Evolutionary conservation across 257 asterid genomes (phyloP), one percentile per base, ranked within the genome.

Genomic region (Salvia splendens): DNA sequence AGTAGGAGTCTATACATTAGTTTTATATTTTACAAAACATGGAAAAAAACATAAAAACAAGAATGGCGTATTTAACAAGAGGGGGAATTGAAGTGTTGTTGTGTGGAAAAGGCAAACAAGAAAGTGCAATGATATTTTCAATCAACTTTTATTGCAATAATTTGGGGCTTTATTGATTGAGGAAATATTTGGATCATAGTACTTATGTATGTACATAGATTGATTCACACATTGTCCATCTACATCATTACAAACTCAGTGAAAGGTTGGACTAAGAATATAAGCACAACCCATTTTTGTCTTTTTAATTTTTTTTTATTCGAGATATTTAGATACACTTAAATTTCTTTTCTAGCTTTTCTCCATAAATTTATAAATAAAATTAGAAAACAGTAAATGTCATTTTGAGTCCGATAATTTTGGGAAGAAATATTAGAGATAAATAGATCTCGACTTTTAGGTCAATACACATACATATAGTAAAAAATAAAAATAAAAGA

Each of bases 71-170:
- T 28, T 14, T 46, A 35, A 28, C 15, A 15, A 8, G 24, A 46
- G 17, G 6, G 43, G 16, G 50, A 63, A 33, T 3, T 43, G 59
- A 14, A 46, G 32, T 32, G 56, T 35, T 43, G 45, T 35, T 53
- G 45, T 69, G 17, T 58, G 42, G 28, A 57, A 68, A 28, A 40
- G 38, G 42, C 12, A 10, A 69, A 58, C 74, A 69, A 59, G 46
- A 68, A 55, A 43, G 33, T 64, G 68, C 48, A 67, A 60, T 67
- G 41, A 61, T 67, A 12, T 33, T 17, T 33, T 38, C 51, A 14
- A 14, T 20, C 42, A 20, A n/a, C 60, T 69, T 69, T 70, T 14
- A 8, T n/a, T 17, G 66, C 67, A 68, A 61, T 61, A 20, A 61
- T 43, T 68, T 57, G 5, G 4, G 51, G 20, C n/a, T 64, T 45